These are phyloP conservation scores for Pythium rhizo-oryzae DNA, from an alignment of 352 stramenopile species.

Conservation along the genomic window DNA sequence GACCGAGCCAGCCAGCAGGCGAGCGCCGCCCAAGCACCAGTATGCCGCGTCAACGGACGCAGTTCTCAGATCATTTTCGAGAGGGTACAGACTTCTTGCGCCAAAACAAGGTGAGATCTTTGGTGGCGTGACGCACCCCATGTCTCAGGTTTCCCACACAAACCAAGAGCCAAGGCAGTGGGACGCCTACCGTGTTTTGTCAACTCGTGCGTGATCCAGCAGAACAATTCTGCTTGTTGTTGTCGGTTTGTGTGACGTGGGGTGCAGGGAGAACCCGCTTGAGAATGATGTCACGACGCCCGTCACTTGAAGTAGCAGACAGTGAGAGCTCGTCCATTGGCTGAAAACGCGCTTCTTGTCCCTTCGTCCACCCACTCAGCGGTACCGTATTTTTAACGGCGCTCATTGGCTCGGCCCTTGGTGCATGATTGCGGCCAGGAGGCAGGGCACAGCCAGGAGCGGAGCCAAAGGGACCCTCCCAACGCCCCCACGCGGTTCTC, in stretches of 20 bases:
- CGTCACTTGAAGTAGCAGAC: constrained; percentile 28
- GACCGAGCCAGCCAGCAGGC: constrained; percentile 2
- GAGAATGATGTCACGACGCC: constrained; percentile 29
- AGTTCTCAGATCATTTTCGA: constrained; percentile 19
- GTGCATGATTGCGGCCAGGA: constrained; percentile 17
- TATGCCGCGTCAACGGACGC: not conserved
- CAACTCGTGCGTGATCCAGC: not conserved
- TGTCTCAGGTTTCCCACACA: constrained; percentile 12
- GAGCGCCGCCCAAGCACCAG: constrained; percentile 12
- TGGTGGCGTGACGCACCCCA: constrained; percentile 7
- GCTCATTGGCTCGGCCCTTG: constrained; percentile 12
- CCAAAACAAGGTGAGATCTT: constrained; percentile 17
- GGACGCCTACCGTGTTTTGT: constrained; percentile 21
- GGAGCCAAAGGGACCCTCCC: not conserved
- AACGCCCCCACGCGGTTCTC: not conserved
- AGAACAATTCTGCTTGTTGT: constrained; percentile 4
- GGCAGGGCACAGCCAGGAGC: not conserved
- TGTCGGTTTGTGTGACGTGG: constrained; percentile 28
- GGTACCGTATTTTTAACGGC: constrained; percentile 25
- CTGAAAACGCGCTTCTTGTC: constrained; percentile 12
- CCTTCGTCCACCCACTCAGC: constrained; percentile 26
- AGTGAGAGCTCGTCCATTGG: constrained; percentile 9
- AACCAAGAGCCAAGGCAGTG: not conserved
- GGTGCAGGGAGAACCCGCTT: constrained; percentile 5
- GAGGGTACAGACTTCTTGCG: constrained; percentile 12